These are phyloP conservation scores for Daldinia decipiens DNA, from an alignment of 495 filamentous ascomycete species.

Conservation along the genomic window DNA sequence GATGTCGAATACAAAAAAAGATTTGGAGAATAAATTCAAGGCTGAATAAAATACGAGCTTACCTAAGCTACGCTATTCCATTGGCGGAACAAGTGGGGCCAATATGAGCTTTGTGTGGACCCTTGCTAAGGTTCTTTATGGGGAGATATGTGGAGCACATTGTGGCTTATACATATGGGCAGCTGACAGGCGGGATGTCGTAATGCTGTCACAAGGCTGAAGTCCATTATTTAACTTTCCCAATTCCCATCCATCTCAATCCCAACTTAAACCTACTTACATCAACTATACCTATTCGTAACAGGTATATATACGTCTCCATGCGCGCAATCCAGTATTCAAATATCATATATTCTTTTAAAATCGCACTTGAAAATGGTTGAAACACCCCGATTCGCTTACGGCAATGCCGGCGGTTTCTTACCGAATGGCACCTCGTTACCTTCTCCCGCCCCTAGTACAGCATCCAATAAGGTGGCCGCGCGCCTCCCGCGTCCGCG, in stretches of 20 bases:
- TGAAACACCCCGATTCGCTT: conserved; percentile 42
- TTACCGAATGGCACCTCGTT: conserved; percentile 55
- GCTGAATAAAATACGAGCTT: conserved; percentile 6
- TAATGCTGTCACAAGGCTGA: conserved; percentile 34
- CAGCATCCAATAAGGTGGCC: conserved; percentile 54
- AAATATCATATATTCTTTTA: conserved; percentile 4
- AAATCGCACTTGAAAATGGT: conserved; percentile 48
- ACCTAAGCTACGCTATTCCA: not conserved
- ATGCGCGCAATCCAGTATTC: conserved; percentile 12
- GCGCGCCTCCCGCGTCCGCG: conserved; percentile 71
- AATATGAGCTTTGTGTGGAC: not conserved
- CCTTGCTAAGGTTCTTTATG: not conserved
- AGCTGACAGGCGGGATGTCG: conserved; percentile 14
- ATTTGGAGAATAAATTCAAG: conserved; percentile 14
- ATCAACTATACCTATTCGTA: not conserved
- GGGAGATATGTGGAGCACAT: not conserved
- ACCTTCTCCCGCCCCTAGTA: conserved; percentile 66
- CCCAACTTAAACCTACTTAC: not conserved
- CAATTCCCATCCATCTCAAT: not conserved
- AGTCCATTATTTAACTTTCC: not conserved
- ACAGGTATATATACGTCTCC: conserved; percentile 3
- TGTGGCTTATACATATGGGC: conserved; percentile 14
- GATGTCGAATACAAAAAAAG: conserved; percentile 12
- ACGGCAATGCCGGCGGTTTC: conserved; percentile 57
- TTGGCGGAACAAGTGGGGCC: not conserved